Evolutionary conservation across 2,329 filamentous ascomycete genomes (phyloP).

Genomic region (Alternaria postmessia): DNA sequence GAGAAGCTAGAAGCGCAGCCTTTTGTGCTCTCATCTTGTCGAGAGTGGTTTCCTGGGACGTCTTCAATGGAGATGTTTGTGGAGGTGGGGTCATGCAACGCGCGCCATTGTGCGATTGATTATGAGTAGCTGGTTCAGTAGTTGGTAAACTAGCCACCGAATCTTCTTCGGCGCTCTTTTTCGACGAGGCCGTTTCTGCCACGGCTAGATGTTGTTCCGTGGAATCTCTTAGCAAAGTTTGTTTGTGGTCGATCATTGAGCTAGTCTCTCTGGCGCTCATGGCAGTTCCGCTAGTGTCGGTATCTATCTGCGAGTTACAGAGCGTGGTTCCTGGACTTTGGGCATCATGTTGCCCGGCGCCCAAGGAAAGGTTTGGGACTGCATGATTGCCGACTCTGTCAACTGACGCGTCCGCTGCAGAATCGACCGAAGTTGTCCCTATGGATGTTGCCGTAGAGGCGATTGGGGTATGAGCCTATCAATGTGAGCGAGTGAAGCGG

Average conservation of each 20-base stretch:
- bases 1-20: conserved; percentile 42
- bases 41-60: conserved; percentile 58
- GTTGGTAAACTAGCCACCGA: background rate
- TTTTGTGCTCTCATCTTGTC: conserved; percentile 56
- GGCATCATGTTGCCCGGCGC: background rate
- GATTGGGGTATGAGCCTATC: background rate
- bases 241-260: background rate
- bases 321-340: background rate
- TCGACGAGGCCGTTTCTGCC: background rate
- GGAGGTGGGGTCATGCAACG: background rate
- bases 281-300: background rate
- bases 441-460: background rate
- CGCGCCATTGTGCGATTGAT: background rate
- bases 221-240: background rate
- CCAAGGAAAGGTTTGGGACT: background rate
- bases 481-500: conserved; percentile 14
- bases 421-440: background rate
- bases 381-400: background rate
- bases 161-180: background rate
- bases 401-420: background rate
- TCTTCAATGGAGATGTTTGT: conserved; percentile 28
- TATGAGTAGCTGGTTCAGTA: background rate
- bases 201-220: background rate
- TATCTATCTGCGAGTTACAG: background rate
- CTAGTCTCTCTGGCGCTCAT: background rate